Evolutionary conservation across 345 rosid genomes (phyloP).

Genomic region (Dipteronia sinensis): DNA sequence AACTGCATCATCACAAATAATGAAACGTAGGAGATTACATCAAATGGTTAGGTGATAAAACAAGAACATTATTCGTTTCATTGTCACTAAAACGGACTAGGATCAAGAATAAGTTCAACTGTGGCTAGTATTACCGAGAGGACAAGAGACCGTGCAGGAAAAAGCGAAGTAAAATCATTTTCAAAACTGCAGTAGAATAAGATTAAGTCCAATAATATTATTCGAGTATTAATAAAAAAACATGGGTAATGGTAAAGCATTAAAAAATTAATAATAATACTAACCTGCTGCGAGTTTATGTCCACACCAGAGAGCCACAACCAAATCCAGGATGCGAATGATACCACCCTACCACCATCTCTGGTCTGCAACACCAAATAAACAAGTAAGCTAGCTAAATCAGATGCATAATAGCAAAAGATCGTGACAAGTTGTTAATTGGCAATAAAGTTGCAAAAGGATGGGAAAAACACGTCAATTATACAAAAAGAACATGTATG

Average conservation of each 20-base stretch:
- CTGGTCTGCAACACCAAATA: conserved; percentile 64
- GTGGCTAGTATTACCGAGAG: not conserved
- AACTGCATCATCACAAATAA: not conserved
- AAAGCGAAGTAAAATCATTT: not conserved
- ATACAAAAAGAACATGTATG: not conserved
- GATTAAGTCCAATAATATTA: not conserved
- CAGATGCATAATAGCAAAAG: not conserved
- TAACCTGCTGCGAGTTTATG: conserved; percentile 96
- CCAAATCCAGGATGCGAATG: conserved; percentile 99
- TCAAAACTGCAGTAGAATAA: not conserved
- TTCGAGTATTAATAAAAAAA: not conserved
- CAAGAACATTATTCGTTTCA: not conserved
- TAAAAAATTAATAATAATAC: not conserved
- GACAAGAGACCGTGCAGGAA: not conserved
- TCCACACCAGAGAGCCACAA: conserved; percentile 99
- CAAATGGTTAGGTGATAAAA: not conserved
- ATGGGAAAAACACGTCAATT: not conserved
- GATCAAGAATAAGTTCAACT: not conserved
- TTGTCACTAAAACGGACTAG: not conserved
- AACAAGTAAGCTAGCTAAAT: conserved; percentile 6
- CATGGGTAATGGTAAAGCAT: not conserved
- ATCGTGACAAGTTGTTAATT: not conserved
- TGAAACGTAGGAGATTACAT: not conserved
- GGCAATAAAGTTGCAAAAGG: not conserved
- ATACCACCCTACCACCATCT: conserved; percentile 99